Conservation (phyloP, 345 rosid genomes). For the Limnanthes douglasii region DNA sequence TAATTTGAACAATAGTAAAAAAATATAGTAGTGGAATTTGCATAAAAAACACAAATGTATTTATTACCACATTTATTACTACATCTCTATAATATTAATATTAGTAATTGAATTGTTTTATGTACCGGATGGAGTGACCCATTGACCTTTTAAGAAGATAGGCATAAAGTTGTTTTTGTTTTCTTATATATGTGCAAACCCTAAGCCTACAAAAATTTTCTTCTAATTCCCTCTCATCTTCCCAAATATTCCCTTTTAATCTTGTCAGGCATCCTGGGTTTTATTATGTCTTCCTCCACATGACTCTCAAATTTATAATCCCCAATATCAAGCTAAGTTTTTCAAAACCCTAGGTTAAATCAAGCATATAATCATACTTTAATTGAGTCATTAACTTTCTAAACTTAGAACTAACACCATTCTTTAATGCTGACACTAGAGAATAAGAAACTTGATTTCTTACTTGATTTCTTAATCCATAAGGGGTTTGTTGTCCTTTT, state of each 20-base stretch:
- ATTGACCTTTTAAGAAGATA: conserved; percentile 16
- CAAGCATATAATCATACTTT: conserved; percentile 6
- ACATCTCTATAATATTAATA: no score
- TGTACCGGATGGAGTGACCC: conserved; percentile 9
- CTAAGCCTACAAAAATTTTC: conserved; percentile 22
- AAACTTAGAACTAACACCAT: conserved; percentile 12
- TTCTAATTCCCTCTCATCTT: conserved; percentile 51
- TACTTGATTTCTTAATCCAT: no score
- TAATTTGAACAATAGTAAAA: no score
- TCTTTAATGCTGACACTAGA: conserved; percentile 15
- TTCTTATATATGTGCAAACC: conserved; percentile 26
- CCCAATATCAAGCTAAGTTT: no score
- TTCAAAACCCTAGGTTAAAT: conserved; percentile 28
- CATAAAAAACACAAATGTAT: no score
- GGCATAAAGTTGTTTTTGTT: conserved; percentile 34
- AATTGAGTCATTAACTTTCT: conserved; percentile 7
- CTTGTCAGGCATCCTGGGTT: conserved; percentile 15
- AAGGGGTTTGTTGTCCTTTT: no score
- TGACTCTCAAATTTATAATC: conserved; percentile 19
- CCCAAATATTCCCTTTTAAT: conserved; percentile 55
- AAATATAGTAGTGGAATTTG: no score
- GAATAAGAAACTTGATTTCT: conserved; percentile 18
- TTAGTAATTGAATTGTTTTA: no score
- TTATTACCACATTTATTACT: no score
- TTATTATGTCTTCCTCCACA: conserved; percentile 23